Base-by-base conservation (phyloP, 805 yeast species). In the Saturnispora halmiae region DNA sequence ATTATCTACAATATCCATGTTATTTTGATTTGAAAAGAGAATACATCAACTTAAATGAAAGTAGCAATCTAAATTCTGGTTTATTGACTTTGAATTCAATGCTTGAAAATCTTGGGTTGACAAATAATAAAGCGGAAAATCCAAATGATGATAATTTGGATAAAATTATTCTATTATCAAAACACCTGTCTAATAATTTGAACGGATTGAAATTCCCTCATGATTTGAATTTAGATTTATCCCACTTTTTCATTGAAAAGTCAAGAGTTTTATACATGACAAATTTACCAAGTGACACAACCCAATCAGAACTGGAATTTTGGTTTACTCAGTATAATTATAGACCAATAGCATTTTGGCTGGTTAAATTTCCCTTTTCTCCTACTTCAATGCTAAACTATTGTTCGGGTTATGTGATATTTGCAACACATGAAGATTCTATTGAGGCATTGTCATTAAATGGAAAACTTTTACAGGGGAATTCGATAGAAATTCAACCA, bases 271-370 rank as follows among this genome's bases (percentile, higher is more conserved):
- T 87, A 40, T 84, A 77, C 57, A 64, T 87, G 60, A 70, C 82
- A n/a, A 86, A 85, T 58, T 63, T 88, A 48, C 88, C 95, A 2
- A 67, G 67, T 20, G 96, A 87, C 52, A 83, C 90, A 5, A 88
- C 95, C 1, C 96, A 88, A 60, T 72, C 86, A 38, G 96, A 88
- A 60, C 66, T 87, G 36, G 96, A 87, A 63, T 70, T 81, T 25
- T 88, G 96, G 95, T 87, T 86, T 57, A 77, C 86, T 4, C 92
- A 83, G 55, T 80, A 73, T 56, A 94, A 94, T 3, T 82, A 85
- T 2, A 70, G 88, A 38, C 94, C 95, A 2, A 71, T 83, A 38
- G 92, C 94, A 10, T 84, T 86, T 57, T 86, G 96, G 95, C 78
- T 92, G 1, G 67, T 87, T 38, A 43, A 46, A 38, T 33, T 29